Percentiles rank a stretch among this genome's conserved stretches.
These are phyloP conservation scores for Cercis canadensis DNA, from an alignment of 306 rosid species.

Conservation along the genomic window DNA sequence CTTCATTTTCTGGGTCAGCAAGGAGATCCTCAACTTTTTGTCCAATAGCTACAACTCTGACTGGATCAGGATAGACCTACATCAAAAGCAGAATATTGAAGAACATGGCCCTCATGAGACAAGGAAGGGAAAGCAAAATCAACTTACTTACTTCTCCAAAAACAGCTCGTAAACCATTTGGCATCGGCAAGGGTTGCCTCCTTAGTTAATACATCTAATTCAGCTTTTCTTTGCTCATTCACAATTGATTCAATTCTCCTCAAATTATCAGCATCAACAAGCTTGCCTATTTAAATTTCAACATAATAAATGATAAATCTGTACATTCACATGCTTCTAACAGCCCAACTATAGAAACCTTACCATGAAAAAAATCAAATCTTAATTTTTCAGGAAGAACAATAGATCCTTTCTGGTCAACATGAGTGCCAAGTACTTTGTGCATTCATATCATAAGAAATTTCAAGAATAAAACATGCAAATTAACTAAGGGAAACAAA, in stretches of 20 bases:
- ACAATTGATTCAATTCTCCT: constrained; percentile 83
- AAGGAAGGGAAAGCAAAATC: too few species aligned
- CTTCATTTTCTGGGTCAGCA: constrained; percentile 68
- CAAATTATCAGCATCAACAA: constrained; percentile 74
- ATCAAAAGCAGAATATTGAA: too few species aligned
- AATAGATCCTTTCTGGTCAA: constrained; percentile 95
- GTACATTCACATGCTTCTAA: too few species aligned
- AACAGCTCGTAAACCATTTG: constrained; percentile 91
- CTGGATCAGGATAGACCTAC: constrained; percentile 98
- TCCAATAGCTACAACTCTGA: constrained; percentile 89
- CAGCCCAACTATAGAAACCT: too few species aligned
- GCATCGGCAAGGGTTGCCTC: constrained; percentile 83
- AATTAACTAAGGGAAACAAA: too few species aligned
- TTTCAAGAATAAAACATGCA: too few species aligned
- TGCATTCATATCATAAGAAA: too few species aligned
- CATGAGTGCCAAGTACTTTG: too few species aligned
- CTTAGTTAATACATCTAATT: constrained; percentile 74
- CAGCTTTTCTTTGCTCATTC: constrained; percentile 84
- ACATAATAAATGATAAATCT: too few species aligned
- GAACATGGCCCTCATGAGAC: too few species aligned
- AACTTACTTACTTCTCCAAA: constrained; percentile 99
- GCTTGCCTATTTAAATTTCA: too few species aligned
- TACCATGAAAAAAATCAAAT: constrained; percentile 97
- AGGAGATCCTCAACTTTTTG: constrained; percentile 86
- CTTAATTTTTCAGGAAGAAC: constrained; percentile 97